Evolutionary conservation across 1,284 basidiomycete genomes (phyloP).

Genomic region (Malassezia dermatis): DNA sequence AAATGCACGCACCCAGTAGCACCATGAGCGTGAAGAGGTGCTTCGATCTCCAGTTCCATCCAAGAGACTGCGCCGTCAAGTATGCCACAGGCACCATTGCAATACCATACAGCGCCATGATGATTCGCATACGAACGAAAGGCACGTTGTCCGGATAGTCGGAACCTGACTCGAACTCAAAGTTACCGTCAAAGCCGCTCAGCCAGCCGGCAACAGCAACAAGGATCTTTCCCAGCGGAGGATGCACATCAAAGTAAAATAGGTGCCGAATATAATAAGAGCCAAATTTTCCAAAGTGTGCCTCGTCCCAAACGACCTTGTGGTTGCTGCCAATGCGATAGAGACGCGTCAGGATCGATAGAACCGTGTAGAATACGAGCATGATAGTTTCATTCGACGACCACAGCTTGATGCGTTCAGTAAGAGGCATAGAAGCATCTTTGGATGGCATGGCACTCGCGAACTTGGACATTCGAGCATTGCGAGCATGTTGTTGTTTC

Average conservation of each 20-base stretch:
- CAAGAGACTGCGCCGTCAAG: constrained; percentile 90
- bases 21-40: constrained; percentile 92
- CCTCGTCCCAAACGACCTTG: constrained; percentile 89
- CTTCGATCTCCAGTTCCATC: constrained; percentile 77
- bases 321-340: constrained; percentile 82
- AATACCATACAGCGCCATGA: constrained; percentile 86
- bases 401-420: constrained; percentile 20
- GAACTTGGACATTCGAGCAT: constrained; percentile 21
- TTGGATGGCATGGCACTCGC: constrained; percentile 39
- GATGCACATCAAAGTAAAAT: constrained; percentile 56
- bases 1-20: constrained; percentile 48
- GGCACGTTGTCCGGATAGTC: constrained; percentile 75
- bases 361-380: constrained; percentile 69
- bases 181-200: constrained; percentile 79
- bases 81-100: constrained; percentile 89
- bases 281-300: constrained; percentile 50
- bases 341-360: constrained; percentile 87
- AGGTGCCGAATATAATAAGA: constrained; percentile 82
- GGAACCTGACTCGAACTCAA: constrained; percentile 88
- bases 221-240: constrained; percentile 95
- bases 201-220: constrained; percentile 84
- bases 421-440: constrained; percentile 23
- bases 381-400: constrained; percentile 31
- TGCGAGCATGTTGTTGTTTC: background rate
- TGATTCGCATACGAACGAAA: constrained; percentile 85